Percentiles rank a stretch among this genome's conserved stretches.
Conservation (phyloP, 2,329 filamentous ascomycete genomes). For the Aspergillus sp. region DNA sequence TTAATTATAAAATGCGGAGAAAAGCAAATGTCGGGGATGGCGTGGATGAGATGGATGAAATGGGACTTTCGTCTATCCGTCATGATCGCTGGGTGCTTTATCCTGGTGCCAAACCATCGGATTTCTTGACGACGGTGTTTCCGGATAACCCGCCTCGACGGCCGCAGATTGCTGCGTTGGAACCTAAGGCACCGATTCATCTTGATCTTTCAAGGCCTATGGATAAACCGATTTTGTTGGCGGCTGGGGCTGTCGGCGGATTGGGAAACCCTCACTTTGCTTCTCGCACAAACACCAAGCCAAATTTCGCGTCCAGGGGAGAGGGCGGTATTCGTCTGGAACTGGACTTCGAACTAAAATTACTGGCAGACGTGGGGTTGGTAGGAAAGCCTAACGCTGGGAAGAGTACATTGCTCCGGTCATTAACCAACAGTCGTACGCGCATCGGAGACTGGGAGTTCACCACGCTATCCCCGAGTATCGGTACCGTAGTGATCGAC, state of each 20-base stretch:
- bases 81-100: conserved; percentile 80
- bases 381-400: conserved; percentile 94
- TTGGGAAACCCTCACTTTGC: conserved; percentile 91
- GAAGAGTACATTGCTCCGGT: conserved; percentile 84
- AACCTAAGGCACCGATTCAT: conserved; percentile 66
- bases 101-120: conserved; percentile 69
- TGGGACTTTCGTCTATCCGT: conserved; percentile 36
- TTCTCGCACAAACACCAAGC: conserved; percentile 64
- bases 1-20: conserved; percentile 48
- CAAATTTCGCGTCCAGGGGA: conserved; percentile 83
- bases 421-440: conserved; percentile 80
- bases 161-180: conserved; percentile 54
- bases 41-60: conserved; percentile 34
- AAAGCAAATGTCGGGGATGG: conserved; percentile 27
- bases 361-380: conserved; percentile 88
- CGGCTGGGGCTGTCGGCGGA: conserved; percentile 80
- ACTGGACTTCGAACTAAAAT: conserved; percentile 83
- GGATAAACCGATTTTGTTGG: conserved; percentile 74
- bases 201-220: conserved; percentile 71
- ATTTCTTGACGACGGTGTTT: conserved; percentile 55
- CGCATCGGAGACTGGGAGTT: conserved; percentile 94
- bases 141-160: conserved; percentile 51
- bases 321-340: conserved; percentile 71
- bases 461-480: conserved; percentile 89
- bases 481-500: conserved; percentile 91